Evolutionary conservation across 2,329 filamentous ascomycete genomes (phyloP).

Genomic region (Bipolaris sorokiniana): DNA sequence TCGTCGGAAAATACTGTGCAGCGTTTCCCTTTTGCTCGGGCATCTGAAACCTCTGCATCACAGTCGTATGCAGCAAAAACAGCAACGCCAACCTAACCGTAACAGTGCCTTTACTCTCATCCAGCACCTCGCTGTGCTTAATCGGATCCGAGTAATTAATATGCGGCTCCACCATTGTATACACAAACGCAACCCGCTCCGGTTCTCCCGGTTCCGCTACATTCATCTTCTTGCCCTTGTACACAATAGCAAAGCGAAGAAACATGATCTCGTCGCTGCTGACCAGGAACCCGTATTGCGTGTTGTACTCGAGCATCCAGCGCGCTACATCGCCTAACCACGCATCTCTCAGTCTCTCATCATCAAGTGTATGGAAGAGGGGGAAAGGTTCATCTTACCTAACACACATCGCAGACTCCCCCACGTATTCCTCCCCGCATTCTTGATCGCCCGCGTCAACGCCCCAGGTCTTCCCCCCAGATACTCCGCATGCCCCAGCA

Average conservation of each 20-base stretch:
- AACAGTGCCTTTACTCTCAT: constrained; percentile 8
- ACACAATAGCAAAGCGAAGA: constrained; percentile 14
- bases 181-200: not conserved
- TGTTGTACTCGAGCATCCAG: constrained; percentile 28
- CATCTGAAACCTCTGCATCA: constrained; percentile 11
- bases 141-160: constrained; percentile 21
- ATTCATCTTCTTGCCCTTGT: constrained; percentile 6
- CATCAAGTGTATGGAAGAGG: too few relatives aligned
- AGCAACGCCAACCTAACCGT: constrained; percentile 19
- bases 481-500: constrained; percentile 30
- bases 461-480: constrained; percentile 22
- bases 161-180: constrained; percentile 17
- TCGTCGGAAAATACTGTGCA: constrained; percentile 13
- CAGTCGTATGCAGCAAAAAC: constrained; percentile 13
- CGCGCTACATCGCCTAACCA: constrained; percentile 25
- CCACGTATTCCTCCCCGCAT: constrained; percentile 15
- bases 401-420: constrained; percentile 30
- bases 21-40: constrained; percentile 13
- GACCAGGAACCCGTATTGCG: constrained; percentile 24
- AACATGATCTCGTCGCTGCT: constrained; percentile 31
- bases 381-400: constrained; percentile 8
- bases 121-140: constrained; percentile 15
- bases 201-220: not conserved
- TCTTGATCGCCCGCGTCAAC: constrained; percentile 17
- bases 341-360: not conserved